Percentiles rank a stretch among this genome's conserved stretches.
phyloP scores from a whole-genome alignment of 1,284 basidiomycete species.

The Boletellus deceptivus region DNA sequence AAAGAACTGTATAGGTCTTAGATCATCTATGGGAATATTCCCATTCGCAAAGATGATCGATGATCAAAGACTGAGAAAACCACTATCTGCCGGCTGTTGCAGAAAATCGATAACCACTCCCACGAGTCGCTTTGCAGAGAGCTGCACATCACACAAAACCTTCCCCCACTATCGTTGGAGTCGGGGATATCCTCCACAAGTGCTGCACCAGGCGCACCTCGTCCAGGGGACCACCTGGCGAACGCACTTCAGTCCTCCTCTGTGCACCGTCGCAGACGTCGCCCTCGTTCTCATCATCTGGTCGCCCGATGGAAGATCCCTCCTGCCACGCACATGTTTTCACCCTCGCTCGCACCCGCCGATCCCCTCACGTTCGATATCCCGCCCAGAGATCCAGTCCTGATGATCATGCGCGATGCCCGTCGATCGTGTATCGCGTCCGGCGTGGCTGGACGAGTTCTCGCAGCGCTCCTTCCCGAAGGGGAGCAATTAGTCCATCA shows the following conservation, averaged over 20 bases:
- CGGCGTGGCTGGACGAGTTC: not conserved
- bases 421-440: not conserved
- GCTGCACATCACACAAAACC: too few relatives aligned
- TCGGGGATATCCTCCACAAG: too few relatives aligned
- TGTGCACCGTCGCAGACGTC: not conserved
- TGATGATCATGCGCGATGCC: slow-evolving; percentile 4
- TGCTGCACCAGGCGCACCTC: not conserved
- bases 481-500: too few relatives aligned
- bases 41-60: too few relatives aligned
- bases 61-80: too few relatives aligned
- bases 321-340: not conserved
- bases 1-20: too few relatives aligned
- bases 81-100: too few relatives aligned
- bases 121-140: too few relatives aligned
- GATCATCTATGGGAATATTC: too few relatives aligned
- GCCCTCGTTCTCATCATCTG: not conserved
- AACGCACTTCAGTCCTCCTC: not conserved
- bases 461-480: too few relatives aligned
- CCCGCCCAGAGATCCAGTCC: not conserved
- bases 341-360: not conserved
- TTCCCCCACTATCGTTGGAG: too few relatives aligned
- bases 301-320: not conserved
- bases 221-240: not conserved
- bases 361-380: slow-evolving; percentile 5
- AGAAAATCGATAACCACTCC: too few relatives aligned